phyloP scores from a whole-genome alignment of 2,329 filamentous ascomycete genomes.

The Niveomyces coronatus region DNA sequence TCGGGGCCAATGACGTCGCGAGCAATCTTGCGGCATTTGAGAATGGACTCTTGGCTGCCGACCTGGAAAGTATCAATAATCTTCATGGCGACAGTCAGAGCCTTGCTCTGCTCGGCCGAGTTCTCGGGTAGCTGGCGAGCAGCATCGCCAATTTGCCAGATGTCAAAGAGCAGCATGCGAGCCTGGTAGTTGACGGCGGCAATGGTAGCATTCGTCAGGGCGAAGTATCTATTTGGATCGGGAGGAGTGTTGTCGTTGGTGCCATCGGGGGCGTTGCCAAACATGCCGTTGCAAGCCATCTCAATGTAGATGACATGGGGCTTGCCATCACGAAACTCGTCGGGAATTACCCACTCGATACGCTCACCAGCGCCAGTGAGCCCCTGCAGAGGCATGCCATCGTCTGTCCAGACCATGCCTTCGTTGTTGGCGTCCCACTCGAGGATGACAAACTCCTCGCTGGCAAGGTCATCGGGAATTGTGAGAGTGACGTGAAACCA shows the following conservation, averaged over 20 bases:
- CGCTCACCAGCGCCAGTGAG: constrained; percentile 84
- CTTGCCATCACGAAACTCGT: constrained; percentile 71
- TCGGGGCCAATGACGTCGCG: constrained; percentile 70
- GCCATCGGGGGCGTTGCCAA: constrained; percentile 78
- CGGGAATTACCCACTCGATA: constrained; percentile 81
- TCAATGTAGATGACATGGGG: constrained; percentile 89
- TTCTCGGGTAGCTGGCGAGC: constrained; percentile 83
- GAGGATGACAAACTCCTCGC: constrained; percentile 81
- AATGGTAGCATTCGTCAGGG: constrained; percentile 68
- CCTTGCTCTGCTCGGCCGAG: constrained; percentile 81
- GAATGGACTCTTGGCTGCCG: constrained; percentile 66
- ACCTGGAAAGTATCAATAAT: constrained; percentile 88
- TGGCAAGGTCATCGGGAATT: constrained; percentile 59
- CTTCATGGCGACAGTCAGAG: constrained; percentile 69
- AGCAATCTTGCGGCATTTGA: constrained; percentile 72
- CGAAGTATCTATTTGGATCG: constrained; percentile 71
- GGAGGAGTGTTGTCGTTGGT: constrained; percentile 78
- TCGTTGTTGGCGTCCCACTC: constrained; percentile 96
- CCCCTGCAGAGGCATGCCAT: constrained; percentile 85
- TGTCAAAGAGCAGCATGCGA: constrained; percentile 76
- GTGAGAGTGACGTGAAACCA: constrained; percentile 85
- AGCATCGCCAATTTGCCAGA: constrained; percentile 92
- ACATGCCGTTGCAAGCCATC: constrained; percentile 99
- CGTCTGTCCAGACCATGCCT: constrained; percentile 84
- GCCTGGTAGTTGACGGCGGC: constrained; percentile 82